phyloP scores from a whole-genome alignment of 2,329 filamentous ascomycete genomes.

The Penicillium sp. region DNA sequence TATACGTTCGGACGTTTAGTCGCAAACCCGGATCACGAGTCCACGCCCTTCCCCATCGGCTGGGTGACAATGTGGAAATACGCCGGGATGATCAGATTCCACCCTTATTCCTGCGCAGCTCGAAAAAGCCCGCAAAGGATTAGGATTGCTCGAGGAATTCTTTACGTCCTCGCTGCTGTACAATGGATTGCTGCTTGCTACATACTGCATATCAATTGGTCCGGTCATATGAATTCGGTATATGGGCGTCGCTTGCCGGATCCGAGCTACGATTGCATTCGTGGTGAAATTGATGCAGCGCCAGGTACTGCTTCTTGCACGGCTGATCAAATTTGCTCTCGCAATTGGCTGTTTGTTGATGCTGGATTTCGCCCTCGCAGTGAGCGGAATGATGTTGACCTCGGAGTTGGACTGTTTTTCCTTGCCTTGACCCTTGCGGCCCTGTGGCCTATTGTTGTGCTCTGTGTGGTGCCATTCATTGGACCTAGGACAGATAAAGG shows the following conservation, averaged over 20 bases:
- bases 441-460: not conserved
- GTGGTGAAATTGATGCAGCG: not conserved
- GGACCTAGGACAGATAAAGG: not conserved
- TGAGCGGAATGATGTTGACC: not conserved
- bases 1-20: not conserved
- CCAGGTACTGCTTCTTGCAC: slow-evolving; percentile 1
- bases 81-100: not conserved
- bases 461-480: not conserved
- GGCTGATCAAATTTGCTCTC: not conserved
- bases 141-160: not conserved
- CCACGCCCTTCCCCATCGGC: not conserved
- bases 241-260: not conserved
- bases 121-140: not conserved
- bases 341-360: not conserved
- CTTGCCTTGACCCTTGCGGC: not conserved
- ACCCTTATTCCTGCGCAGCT: not conserved
- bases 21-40: not conserved
- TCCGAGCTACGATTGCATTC: not conserved
- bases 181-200: not conserved
- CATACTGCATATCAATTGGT: not conserved
- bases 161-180: not conserved
- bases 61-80: slow-evolving; percentile 5
- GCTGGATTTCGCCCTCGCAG: not conserved
- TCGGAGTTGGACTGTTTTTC: not conserved
- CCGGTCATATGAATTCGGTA: no score